Evolutionary conservation across 2,329 filamentous ascomycete genomes (phyloP), one percentile per base, ranked within the genome.

Genomic region (Claviceps paspali): DNA sequence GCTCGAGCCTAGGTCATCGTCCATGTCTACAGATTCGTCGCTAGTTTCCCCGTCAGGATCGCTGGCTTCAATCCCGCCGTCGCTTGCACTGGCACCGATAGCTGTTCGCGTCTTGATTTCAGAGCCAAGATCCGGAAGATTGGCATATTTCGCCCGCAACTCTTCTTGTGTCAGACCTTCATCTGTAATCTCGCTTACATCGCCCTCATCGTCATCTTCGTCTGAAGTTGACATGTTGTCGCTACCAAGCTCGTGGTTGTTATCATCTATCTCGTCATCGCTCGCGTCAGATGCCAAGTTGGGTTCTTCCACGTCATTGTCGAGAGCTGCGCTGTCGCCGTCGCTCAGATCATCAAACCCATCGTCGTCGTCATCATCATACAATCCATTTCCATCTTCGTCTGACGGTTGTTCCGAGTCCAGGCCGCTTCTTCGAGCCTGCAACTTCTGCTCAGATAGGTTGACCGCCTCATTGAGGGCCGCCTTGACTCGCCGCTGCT

Each of bases 381-480:
- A 63, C 8, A 65, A 55, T 1, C n/a, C 30, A 23, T 34, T 35
- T 3, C 23, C 26, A 26, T 61, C 64, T 2, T 65, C 64, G 10
- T 66, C 57, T 1, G 59, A 62, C 1, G 56, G 54, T 3, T 57
- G 47, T 45, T 76, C 73, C 0, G 70, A 73, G 40, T 73, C 74
- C 5, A 66, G 46, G 14, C 64, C 67, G 2, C 62, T 57, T 38
- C 63, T 65, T n/a, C 75, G 66, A 12, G 76, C 73, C 45, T 79
- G 73, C 1, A 82, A 60, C 49, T 81, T 76, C 47, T 73, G 70
- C 43, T 80, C 79, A 0, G 78, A 82, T 39, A 78, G 67, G 43
- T 78, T 81, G 48, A 82, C 78, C 48, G 76, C 82, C 60, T 79
- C 76, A 48, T 79, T 83, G 49, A 82, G 67, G 34, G 76, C 83